phyloP scores from a whole-genome alignment of 1,284 basidiomycete genomes.

The Marasmius fiardii region DNA sequence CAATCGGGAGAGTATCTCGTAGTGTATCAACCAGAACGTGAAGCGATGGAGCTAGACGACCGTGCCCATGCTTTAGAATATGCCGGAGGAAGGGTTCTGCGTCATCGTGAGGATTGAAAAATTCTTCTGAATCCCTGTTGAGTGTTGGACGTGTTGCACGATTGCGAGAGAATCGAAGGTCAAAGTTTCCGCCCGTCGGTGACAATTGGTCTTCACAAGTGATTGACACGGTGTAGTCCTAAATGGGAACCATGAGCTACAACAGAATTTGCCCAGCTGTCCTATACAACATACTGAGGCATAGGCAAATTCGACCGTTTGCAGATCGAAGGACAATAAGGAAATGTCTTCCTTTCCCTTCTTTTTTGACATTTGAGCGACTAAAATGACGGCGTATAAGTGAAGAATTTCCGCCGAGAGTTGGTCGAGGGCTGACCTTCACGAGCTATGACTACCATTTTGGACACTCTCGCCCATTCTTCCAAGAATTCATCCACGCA shows the following conservation, averaged over 20 bases:
- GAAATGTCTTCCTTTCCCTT: conserved; percentile 70
- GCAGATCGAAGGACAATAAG: conserved; percentile 82
- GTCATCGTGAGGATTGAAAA: conserved; percentile 68
- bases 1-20: conserved; percentile 71
- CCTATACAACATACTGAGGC: conserved; percentile 39
- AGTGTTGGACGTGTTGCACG: conserved; percentile 22
- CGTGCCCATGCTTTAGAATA: conserved; percentile 63
- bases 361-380: conserved; percentile 76
- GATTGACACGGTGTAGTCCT: conserved; percentile 74
- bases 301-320: conserved; percentile 87
- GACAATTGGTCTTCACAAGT: conserved; percentile 69
- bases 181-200: conserved; percentile 60
- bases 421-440: conserved; percentile 51
- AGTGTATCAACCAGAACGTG: conserved; percentile 63
- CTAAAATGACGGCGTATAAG: conserved; percentile 36
- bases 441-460: conserved; percentile 88
- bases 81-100: conserved; percentile 67
- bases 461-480: conserved; percentile 89
- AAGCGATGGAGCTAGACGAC: conserved; percentile 58
- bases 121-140: conserved; percentile 23
- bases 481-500: conserved; percentile 87
- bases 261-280: not conserved
- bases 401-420: conserved; percentile 6
- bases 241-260: not conserved
- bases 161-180: conserved; percentile 67